phyloP scores from a whole-genome alignment of 2,329 filamentous ascomycete species.

The Neonectria punicea region DNA sequence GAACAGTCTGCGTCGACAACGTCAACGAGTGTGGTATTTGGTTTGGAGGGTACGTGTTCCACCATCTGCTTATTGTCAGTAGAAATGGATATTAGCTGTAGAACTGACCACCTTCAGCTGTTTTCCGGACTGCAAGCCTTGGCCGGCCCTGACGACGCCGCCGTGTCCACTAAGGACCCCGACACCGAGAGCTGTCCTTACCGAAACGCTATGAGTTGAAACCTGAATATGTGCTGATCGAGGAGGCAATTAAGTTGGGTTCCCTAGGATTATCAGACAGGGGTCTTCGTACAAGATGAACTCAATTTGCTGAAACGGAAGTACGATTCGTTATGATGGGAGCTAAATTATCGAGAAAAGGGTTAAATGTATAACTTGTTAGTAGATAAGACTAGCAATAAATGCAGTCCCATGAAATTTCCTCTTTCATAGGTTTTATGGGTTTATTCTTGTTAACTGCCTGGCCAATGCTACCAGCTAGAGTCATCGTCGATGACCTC shows the following conservation, averaged over 20 bases:
- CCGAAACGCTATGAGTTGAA: neutral
- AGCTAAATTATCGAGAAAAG: neutral
- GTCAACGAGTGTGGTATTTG: constrained; percentile 40
- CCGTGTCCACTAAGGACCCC: constrained; percentile 25
- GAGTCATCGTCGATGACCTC: too few species aligned
- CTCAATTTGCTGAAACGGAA: neutral
- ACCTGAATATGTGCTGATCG: too few species aligned
- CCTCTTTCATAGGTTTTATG: too few species aligned
- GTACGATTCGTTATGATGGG: neutral
- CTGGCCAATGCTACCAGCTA: too few species aligned
- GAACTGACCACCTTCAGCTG: constrained; percentile 27
- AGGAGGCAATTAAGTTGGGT: too few species aligned
- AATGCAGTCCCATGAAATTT: too few species aligned
- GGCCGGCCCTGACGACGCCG: constrained; percentile 21
- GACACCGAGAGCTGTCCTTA: neutral
- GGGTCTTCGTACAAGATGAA: neutral
- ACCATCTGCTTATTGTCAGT: too few species aligned
- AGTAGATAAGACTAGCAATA: too few species aligned
- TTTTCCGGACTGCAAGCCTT: constrained; percentile 39
- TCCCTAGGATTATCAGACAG: neutral
- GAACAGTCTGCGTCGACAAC: constrained; percentile 39
- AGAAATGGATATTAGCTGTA: neutral
- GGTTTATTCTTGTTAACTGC: too few species aligned
- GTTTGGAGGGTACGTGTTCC: constrained; percentile 37
- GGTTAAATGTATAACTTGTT: too few species aligned